phyloP scores from a whole-genome alignment of 768 basidiomycete species.

The Chiua virens region DNA sequence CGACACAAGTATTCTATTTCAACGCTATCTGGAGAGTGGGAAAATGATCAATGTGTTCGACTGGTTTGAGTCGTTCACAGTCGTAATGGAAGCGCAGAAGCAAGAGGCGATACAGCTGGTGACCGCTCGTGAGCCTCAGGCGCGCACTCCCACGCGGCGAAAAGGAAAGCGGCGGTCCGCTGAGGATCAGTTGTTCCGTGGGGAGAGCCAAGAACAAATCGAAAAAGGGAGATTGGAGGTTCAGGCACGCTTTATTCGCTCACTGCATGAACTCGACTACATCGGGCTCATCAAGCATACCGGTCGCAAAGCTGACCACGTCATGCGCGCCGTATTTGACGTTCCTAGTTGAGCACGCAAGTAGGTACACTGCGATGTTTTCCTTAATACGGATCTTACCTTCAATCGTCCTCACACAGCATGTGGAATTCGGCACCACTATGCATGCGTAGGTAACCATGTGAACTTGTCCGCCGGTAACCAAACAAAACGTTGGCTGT shows the following conservation, averaged over 20 bases:
- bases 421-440: no score
- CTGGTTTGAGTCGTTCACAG: conserved; percentile 79
- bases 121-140: neutral
- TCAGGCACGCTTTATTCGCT: conserved; percentile 77
- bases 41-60: conserved; percentile 86
- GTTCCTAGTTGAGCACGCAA: conserved; percentile 9
- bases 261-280: conserved; percentile 80
- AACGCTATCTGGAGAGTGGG: conserved; percentile 74
- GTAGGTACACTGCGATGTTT: conserved; percentile 14
- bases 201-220: conserved; percentile 34
- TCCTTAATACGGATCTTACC: neutral
- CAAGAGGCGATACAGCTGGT: neutral
- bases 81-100: conserved; percentile 61
- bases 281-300: conserved; percentile 81
- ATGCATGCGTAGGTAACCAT: conserved; percentile 2
- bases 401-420: conserved; percentile 11
- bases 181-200: conserved; percentile 18
- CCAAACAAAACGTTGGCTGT: no score
- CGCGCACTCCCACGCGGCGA: conserved; percentile 19
- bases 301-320: conserved; percentile 74
- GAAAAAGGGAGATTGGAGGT: conserved; percentile 62
- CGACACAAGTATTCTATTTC: conserved; percentile 76
- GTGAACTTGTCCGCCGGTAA: no score
- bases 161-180: conserved; percentile 26
- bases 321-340: conserved; percentile 68